phyloP scores from a whole-genome alignment of 2,329 filamentous ascomycete species.

The Dothideomycetidae sp. region DNA sequence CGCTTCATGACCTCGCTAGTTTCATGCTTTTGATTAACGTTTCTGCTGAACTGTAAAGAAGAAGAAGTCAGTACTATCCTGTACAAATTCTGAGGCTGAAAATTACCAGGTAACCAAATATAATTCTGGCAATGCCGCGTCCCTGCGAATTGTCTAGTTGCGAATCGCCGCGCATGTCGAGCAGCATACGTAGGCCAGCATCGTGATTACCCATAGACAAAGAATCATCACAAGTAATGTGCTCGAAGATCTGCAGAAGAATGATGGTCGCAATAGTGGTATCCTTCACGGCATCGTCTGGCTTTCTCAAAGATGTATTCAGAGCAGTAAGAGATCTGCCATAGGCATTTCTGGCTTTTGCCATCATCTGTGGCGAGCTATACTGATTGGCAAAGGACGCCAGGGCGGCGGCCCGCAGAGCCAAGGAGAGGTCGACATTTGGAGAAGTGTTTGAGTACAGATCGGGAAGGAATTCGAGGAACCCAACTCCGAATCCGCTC shows the following conservation, averaged over 20 bases:
- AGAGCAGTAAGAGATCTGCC: slow-evolving; percentile 4
- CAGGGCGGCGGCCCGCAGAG: slow-evolving; percentile 1
- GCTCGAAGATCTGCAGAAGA: slow-evolving; percentile 8
- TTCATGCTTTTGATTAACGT: slow-evolving; percentile 4
- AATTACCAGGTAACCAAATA: slow-evolving; percentile 8
- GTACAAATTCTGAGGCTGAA: slow-evolving; percentile 3
- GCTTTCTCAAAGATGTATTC: slow-evolving; percentile 6
- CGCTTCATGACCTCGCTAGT: slow-evolving; percentile 7
- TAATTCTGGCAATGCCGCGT: slow-evolving; percentile 7
- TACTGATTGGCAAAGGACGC: slow-evolving; percentile 9
- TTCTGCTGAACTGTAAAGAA: slow-evolving; percentile 7
- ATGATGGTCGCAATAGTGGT: slow-evolving; percentile 8
- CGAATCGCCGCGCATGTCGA: slow-evolving; percentile 7
- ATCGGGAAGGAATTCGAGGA: slow-evolving; percentile 7
- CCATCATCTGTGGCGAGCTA: slow-evolving; percentile 9
- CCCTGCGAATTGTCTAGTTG: slow-evolving; percentile 8
- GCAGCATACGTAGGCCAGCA: slow-evolving; percentile 6
- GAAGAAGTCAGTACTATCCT: slow-evolving; percentile 3
- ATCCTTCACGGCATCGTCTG: slow-evolving; percentile 2
- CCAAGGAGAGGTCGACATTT: slow-evolving; percentile 7
- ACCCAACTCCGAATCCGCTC: slow-evolving; percentile 3
- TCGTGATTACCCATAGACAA: slow-evolving; percentile 9
- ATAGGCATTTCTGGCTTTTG: slow-evolving; percentile 6
- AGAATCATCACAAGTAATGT: slow-evolving; percentile 9
- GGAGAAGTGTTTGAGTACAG: slow-evolving; percentile 2